A percentile compares a stretch with the other conserved stretches of the same genome.
Evolutionary conservation across 495 filamentous ascomycete genomes (phyloP).

Genomic region (Aspergillus cavernicola): DNA sequence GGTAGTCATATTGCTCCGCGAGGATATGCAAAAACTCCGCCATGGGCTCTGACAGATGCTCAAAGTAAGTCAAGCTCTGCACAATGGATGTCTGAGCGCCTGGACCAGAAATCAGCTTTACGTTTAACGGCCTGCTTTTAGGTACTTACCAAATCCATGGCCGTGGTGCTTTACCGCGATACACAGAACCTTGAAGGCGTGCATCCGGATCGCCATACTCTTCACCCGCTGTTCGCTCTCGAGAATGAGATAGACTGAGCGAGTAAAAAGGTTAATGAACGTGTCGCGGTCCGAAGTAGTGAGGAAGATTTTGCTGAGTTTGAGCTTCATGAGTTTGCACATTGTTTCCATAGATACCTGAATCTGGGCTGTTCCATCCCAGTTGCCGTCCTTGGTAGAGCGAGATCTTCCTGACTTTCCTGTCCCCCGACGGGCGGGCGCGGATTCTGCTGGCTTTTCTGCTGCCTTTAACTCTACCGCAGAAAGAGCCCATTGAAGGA

Average conservation of each 20-base stretch:
- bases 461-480: slow-evolving; percentile 90
- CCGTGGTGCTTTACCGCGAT: slow-evolving; percentile 98
- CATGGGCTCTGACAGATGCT: slow-evolving; percentile 97
- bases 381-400: slow-evolving; percentile 66
- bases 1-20: slow-evolving; percentile 95
- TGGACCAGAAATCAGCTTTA: slow-evolving; percentile 32
- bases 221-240: slow-evolving; percentile 94
- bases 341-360: slow-evolving; percentile 86
- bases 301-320: slow-evolving; percentile 85
- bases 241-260: slow-evolving; percentile 89
- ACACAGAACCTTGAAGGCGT: slow-evolving; percentile 93
- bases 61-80: slow-evolving; percentile 95
- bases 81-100: slow-evolving; percentile 97
- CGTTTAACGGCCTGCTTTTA: not conserved
- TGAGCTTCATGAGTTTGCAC: slow-evolving; percentile 93
- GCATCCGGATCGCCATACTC: slow-evolving; percentile 87
- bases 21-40: slow-evolving; percentile 97
- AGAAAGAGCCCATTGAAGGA: slow-evolving; percentile 91
- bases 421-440: slow-evolving; percentile 63
- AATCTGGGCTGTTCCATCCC: slow-evolving; percentile 86
- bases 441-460: slow-evolving; percentile 72
- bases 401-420: slow-evolving; percentile 77
- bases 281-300: slow-evolving; percentile 97
- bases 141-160: slow-evolving; percentile 81
- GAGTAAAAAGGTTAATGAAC: slow-evolving; percentile 86